Conservation (phyloP, 1,139 yeast genomes). For the Candida freyschussii region DNA sequence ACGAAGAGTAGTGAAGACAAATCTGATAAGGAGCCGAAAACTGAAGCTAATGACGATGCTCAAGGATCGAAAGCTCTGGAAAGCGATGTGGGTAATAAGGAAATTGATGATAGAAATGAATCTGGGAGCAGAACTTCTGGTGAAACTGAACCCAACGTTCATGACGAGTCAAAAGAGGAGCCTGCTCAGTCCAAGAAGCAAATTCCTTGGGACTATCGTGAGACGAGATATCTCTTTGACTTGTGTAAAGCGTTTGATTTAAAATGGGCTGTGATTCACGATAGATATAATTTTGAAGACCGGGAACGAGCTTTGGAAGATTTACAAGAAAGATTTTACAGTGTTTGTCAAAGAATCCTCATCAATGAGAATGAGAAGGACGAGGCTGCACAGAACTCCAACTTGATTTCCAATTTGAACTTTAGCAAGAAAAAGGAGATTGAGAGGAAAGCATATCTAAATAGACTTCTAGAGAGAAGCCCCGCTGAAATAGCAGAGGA, state of each 20-base stretch:
- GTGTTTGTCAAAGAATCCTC: conserved; percentile 44
- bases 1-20: conserved; percentile 6
- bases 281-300: conserved; percentile 51
- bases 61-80: conserved; percentile 10
- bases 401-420: conserved; percentile 41
- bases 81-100: conserved; percentile 4
- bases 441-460: conserved; percentile 76
- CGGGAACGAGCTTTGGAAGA: conserved; percentile 53
- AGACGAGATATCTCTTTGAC: conserved; percentile 71
- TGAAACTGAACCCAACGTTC: conserved; percentile 8
- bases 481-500: conserved; percentile 99
- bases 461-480: conserved; percentile 69
- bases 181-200: conserved; percentile 1
- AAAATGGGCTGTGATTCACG: conserved; percentile 82
- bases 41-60: conserved; percentile 8
- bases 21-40: conserved; percentile 4
- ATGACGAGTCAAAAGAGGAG: conserved; percentile 3
- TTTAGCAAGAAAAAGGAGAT: conserved; percentile 67
- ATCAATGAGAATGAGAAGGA: conserved; percentile 42
- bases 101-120: conserved; percentile 7
- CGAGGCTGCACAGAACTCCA: conserved; percentile 34
- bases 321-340: conserved; percentile 75
- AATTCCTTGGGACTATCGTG: conserved; percentile 64
- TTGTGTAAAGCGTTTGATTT: conserved; percentile 71
- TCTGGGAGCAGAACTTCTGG: conserved; percentile 7